A percentile compares a stretch with the other conserved stretches of the same genome.
phyloP scores from a whole-genome alignment of 176 grass and related monocot species.

The maize (Zea mays) region DNA sequence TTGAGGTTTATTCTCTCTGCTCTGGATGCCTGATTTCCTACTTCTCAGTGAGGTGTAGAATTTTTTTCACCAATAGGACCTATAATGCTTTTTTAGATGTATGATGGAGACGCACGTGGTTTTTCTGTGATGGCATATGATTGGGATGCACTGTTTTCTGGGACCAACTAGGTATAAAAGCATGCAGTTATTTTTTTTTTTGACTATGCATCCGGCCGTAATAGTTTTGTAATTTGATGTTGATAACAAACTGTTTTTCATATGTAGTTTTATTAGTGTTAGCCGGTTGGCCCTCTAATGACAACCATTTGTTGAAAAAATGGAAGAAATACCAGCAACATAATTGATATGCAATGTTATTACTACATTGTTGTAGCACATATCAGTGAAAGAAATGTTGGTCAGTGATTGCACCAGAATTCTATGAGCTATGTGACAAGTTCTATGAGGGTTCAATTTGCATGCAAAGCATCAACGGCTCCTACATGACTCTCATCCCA shows the following conservation, averaged over 20 bases:
- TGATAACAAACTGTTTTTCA: conserved; percentile 9
- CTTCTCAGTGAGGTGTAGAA: conserved; percentile 9
- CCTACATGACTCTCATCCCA: too few species aligned
- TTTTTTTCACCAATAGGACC: background rate
- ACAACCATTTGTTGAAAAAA: conserved; percentile 33
- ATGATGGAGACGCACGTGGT: background rate
- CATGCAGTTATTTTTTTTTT: too few species aligned
- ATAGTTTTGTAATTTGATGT: conserved; percentile 2
- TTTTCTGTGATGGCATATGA: conserved; percentile 36
- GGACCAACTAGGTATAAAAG: too few species aligned
- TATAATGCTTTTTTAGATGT: conserved; percentile 18
- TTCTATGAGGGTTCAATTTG: too few species aligned
- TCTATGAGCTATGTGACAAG: too few species aligned
- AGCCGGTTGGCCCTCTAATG: background rate
- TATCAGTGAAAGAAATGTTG: background rate
- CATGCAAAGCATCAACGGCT: too few species aligned
- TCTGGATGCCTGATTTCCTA: background rate
- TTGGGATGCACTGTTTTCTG: too few species aligned
- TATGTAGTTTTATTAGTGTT: conserved; percentile 12
- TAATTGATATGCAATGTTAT: conserved; percentile 11
- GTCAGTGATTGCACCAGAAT: too few species aligned
- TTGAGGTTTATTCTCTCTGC: background rate
- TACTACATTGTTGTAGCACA: background rate
- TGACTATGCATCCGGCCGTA: background rate
- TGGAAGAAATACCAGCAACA: background rate